Conservation (phyloP, 2,329 filamentous ascomycete species). For the Fusarium sp. region DNA sequence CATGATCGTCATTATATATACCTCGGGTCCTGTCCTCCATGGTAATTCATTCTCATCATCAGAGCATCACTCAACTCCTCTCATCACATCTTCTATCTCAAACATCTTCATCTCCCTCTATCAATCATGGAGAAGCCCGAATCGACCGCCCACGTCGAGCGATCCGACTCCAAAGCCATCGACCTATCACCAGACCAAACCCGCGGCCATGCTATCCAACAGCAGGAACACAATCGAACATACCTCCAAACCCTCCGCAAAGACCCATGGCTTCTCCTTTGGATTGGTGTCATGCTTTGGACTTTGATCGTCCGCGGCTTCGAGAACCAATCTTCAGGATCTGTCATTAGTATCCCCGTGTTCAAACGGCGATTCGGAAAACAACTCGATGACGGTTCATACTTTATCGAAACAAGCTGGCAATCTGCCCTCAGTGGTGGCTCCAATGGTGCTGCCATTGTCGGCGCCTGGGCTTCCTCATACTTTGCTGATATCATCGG, state of each 20-base stretch:
- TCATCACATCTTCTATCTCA: background rate
- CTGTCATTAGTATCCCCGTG: constrained; percentile 38
- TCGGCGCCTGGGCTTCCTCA: constrained; percentile 45
- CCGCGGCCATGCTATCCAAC: constrained; percentile 49
- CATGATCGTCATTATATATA: constrained; percentile 6
- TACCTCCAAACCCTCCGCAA: constrained; percentile 46
- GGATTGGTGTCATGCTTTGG: constrained; percentile 52
- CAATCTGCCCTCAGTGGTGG: constrained; percentile 49
- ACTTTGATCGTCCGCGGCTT: constrained; percentile 50
- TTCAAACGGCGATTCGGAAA: constrained; percentile 42
- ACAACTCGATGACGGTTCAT: constrained; percentile 21
- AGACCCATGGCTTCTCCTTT: constrained; percentile 50
- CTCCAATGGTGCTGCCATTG: constrained; percentile 43
- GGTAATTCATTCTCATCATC: background rate
- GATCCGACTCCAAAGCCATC: background rate
- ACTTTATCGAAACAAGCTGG: constrained; percentile 49
- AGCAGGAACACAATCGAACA: constrained; percentile 48
- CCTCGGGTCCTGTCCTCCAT: background rate
- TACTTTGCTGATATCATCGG: constrained; percentile 47
- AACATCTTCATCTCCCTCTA: background rate
- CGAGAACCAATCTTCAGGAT: constrained; percentile 46
- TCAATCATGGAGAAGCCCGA: constrained; percentile 23
- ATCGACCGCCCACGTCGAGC: constrained; percentile 23
- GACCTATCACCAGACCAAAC: constrained; percentile 6
- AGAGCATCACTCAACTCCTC: background rate